A percentile compares a stretch with the other conserved stretches of the same genome.
These are phyloP conservation scores for Penicillium nucicola DNA, from an alignment of 495 filamentous ascomycete species.

Conservation along the genomic window DNA sequence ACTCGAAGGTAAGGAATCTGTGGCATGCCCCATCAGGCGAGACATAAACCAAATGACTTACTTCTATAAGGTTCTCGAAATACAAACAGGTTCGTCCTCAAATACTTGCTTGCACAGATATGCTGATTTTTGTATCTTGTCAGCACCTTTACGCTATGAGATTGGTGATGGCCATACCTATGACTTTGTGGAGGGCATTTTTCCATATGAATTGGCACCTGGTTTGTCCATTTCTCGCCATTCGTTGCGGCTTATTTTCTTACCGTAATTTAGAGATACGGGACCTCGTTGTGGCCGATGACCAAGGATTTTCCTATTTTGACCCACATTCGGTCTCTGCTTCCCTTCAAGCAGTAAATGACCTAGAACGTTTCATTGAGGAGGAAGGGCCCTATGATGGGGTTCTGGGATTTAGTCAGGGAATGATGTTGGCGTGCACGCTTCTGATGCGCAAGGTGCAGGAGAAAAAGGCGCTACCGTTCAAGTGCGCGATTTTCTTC, in stretches of 20 bases:
- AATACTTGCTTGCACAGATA: no score
- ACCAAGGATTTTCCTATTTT: no score
- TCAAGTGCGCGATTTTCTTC: background rate
- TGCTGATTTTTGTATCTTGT: no score
- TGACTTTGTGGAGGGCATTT: background rate
- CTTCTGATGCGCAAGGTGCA: background rate
- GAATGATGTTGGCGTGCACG: background rate
- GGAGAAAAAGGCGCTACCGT: background rate
- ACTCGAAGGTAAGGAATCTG: background rate
- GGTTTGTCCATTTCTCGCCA: background rate
- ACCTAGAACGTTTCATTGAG: no score
- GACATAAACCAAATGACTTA: no score
- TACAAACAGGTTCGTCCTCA: no score
- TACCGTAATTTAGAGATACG: no score
- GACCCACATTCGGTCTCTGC: no score
- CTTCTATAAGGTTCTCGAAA: no score
- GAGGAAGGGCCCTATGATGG: background rate
- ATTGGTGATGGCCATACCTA: background rate
- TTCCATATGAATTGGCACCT: background rate
- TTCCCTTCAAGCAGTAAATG: no score
- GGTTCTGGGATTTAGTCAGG: background rate
- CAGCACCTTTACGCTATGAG: background rate
- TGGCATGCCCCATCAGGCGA: background rate
- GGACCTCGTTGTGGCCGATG: no score
- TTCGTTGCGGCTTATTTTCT: background rate